Percentiles rank a stretch among this genome's conserved stretches.
Conservation (phyloP, 2,329 filamentous ascomycete species). For the Colletotrichum zoysiae region DNA sequence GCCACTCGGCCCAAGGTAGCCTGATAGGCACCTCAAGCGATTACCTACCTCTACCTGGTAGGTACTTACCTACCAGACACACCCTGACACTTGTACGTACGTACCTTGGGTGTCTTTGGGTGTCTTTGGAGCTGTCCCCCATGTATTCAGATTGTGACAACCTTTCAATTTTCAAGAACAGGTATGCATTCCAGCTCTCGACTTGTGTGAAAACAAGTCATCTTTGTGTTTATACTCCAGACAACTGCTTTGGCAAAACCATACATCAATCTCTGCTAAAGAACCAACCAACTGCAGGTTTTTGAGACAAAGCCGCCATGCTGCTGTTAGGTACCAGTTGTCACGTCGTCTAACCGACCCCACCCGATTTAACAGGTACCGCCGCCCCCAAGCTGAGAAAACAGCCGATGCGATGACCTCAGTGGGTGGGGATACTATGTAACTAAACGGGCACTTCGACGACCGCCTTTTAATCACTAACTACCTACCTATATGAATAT, state of each 20-base stretch:
- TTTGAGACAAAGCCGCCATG: constrained; percentile 33
- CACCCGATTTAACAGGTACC: constrained; percentile 16
- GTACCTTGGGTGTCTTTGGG: constrained; percentile 13
- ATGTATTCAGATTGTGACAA: background rate
- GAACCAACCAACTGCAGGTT: background rate
- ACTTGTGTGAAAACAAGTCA: background rate
- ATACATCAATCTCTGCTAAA: background rate
- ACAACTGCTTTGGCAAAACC: background rate
- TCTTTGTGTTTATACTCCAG: background rate
- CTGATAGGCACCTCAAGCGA: background rate
- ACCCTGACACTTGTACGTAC: constrained; percentile 21
- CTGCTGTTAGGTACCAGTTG: constrained; percentile 21
- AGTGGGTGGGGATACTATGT: constrained; percentile 2
- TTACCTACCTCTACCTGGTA: background rate
- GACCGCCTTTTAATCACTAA: background rate
- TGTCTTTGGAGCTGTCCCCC: constrained; percentile 10
- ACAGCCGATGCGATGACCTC: constrained; percentile 31
- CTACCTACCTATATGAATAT: background rate
- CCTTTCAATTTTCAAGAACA: background rate
- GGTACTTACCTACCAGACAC: background rate
- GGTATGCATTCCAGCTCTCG: background rate
- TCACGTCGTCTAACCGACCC: constrained; percentile 11
- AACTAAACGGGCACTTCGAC: background rate
- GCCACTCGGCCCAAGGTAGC: constrained; percentile 10
- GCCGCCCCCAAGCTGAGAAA: constrained; percentile 3